Percentiles rank a stretch among this genome's conserved stretches.
Conservation (phyloP, 495 filamentous ascomycete species). For the Astrothelium subdiscretum region DNA sequence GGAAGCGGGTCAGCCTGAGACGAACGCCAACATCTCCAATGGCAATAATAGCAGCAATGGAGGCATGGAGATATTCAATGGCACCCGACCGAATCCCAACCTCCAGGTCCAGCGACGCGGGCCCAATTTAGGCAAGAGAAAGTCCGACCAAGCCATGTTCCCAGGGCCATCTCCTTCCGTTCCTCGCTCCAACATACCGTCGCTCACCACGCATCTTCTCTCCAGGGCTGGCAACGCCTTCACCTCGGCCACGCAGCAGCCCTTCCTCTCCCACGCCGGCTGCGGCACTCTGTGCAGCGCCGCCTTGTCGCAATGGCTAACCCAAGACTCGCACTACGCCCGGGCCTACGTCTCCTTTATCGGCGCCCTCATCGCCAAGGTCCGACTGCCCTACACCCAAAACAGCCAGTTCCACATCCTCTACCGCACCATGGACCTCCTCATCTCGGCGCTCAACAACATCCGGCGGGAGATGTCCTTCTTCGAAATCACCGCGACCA, state of each 20-base stretch:
- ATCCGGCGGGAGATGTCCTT: constrained; percentile 56
- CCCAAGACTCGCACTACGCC: constrained; percentile 65
- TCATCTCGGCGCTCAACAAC: constrained; percentile 53
- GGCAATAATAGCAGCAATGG: background rate
- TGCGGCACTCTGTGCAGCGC: constrained; percentile 46
- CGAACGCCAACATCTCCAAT: constrained; percentile 5
- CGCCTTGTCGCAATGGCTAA: constrained; percentile 54
- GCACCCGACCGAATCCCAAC: constrained; percentile 28
- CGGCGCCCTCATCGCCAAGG: constrained; percentile 51
- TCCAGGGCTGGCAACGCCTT: constrained; percentile 30
- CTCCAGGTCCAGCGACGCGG: constrained; percentile 26
- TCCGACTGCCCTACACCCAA: constrained; percentile 40
- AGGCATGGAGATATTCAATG: constrained; percentile 21
- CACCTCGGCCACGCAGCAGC: constrained; percentile 47
- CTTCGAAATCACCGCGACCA: constrained; percentile 52
- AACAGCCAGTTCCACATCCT: constrained; percentile 28
- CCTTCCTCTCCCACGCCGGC: constrained; percentile 58
- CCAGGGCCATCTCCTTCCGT: constrained; percentile 6
- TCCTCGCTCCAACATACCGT: constrained; percentile 16
- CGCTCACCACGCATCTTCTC: constrained; percentile 43
- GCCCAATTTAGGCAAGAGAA: constrained; percentile 22
- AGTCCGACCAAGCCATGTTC: constrained; percentile 11
- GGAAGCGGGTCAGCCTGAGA: constrained; percentile 11
- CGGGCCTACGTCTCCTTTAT: constrained; percentile 61
- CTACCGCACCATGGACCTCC: constrained; percentile 43